Conservation (phyloP, 108 stramenopile genomes). For the Licmophora abbreviata region DNA sequence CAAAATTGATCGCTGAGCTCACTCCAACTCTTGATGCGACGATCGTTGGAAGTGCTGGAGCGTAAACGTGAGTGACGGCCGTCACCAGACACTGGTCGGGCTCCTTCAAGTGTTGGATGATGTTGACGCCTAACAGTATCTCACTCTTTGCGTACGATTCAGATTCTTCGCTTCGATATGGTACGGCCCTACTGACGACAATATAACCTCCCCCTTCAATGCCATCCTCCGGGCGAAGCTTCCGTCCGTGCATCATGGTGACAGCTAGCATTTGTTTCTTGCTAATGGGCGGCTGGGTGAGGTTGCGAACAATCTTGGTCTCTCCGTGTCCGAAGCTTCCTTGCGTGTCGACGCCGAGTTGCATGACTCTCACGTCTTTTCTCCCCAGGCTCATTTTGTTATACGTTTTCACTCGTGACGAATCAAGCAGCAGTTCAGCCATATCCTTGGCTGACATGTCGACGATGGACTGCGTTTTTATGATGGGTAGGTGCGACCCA, state of each 20-base stretch:
- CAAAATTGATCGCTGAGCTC: conserved; percentile 71
- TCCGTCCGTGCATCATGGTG: conserved; percentile 69
- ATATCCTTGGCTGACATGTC: conserved; percentile 58
- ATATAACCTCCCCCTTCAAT: conserved; percentile 37
- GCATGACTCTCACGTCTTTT: conserved; percentile 40
- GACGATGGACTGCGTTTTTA: conserved; percentile 63
- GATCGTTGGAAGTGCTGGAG: conserved; percentile 57
- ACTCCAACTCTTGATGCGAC: conserved; percentile 68
- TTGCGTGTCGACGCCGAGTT: conserved; percentile 24
- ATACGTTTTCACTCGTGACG: conserved; percentile 56
- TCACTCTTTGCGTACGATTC: conserved; percentile 37
- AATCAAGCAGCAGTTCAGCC: conserved; percentile 74
- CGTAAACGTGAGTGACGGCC: conserved; percentile 75
- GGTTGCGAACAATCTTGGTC: conserved; percentile 74
- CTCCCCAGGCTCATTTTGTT: conserved; percentile 83
- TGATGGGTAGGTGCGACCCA: conserved; percentile 60
- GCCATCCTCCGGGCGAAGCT: conserved; percentile 18
- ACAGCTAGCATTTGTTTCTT: conserved; percentile 53
- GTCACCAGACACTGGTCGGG: conserved; percentile 61
- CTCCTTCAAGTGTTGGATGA: conserved; percentile 23
- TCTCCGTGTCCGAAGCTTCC: conserved; percentile 42
- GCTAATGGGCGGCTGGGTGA: conserved; percentile 62
- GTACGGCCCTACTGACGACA: conserved; percentile 74
- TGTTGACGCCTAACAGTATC: conserved; percentile 80
- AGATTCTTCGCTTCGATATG: conserved; percentile 7